phyloP scores from a whole-genome alignment of 352 stramenopile species.

The Globisporangium irregulare region DNA sequence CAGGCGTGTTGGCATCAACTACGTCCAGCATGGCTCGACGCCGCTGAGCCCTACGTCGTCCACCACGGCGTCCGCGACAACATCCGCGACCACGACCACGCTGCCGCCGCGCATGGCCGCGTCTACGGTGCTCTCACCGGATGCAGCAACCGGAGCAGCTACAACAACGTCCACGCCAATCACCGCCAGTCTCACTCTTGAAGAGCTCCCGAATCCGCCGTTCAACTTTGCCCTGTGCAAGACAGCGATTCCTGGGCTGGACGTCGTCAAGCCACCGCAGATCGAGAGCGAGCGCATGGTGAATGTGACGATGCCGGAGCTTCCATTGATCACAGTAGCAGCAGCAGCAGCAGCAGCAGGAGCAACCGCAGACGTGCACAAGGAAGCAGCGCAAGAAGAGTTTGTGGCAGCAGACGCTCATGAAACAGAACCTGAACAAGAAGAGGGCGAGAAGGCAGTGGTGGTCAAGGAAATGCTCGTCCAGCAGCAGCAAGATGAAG shows the following conservation, averaged over 20 bases:
- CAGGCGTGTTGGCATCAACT: constrained; percentile 23
- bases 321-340: neutral
- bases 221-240: constrained; percentile 6
- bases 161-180: neutral
- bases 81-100: neutral
- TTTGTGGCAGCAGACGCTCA: neutral
- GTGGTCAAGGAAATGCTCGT: neutral
- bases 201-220: neutral
- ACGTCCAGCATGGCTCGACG: neutral
- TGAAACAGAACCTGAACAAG: neutral
- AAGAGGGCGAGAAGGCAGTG: neutral
- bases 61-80: neutral
- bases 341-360: neutral
- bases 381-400: too few relatives aligned
- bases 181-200: neutral
- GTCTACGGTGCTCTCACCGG: neutral
- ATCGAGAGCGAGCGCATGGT: constrained; percentile 1
- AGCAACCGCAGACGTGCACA: neutral
- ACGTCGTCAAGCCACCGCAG: neutral
- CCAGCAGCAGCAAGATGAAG: neutral
- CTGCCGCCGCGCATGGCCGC: neutral
- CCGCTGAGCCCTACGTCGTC: constrained; percentile 4
- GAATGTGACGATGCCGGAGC: neutral
- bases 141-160: neutral
- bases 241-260: neutral